A percentile compares a stretch with the other conserved stretches of the same genome.
Evolutionary conservation across 106 monocot genomes (phyloP).

Genomic region (Iris macrosiphon): DNA sequence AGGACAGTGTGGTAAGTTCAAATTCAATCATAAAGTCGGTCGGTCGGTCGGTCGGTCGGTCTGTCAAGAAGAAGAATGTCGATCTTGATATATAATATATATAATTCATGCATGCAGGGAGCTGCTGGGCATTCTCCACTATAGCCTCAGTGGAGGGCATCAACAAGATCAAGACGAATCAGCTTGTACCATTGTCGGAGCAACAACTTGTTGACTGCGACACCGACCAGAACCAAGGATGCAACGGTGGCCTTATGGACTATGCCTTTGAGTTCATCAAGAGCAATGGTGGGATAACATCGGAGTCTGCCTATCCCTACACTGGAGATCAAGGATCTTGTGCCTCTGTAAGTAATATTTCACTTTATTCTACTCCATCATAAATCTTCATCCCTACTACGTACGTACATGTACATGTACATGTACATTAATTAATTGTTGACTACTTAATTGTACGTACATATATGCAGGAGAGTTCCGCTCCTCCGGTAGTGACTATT

Average conservation of each 20-base stretch:
- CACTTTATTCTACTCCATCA: neutral
- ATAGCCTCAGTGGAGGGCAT: slow-evolving; percentile 38
- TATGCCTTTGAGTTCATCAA: slow-evolving; percentile 49
- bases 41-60: too few species aligned
- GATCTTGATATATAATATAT: too few species aligned
- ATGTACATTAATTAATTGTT: too few species aligned
- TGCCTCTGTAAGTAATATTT: slow-evolving; percentile 10
- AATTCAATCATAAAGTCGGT: too few species aligned
- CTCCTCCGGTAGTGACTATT: slow-evolving; percentile 6
- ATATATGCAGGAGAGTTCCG: slow-evolving; percentile 12
- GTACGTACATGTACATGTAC: too few species aligned
- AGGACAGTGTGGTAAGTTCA: slow-evolving; percentile 15
- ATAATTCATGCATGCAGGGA: too few species aligned
- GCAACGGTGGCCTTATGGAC: slow-evolving; percentile 34
- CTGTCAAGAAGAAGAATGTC: too few species aligned
- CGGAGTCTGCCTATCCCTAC: slow-evolving; percentile 39
- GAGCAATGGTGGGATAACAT: slow-evolving; percentile 25
- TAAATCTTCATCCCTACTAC: neutral
- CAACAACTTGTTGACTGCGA: slow-evolving; percentile 43
- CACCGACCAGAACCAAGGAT: slow-evolving; percentile 9
- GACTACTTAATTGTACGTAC: neutral
- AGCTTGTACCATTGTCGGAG: slow-evolving; percentile 39
- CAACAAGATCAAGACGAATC: slow-evolving; percentile 29
- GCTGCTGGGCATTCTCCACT: slow-evolving; percentile 64
- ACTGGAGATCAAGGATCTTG: slow-evolving; percentile 17